Evolutionary conservation across 345 rosid species (phyloP), one percentile per base, ranked within the genome.

Genomic region (Euphorbia pulcherrima): DNA sequence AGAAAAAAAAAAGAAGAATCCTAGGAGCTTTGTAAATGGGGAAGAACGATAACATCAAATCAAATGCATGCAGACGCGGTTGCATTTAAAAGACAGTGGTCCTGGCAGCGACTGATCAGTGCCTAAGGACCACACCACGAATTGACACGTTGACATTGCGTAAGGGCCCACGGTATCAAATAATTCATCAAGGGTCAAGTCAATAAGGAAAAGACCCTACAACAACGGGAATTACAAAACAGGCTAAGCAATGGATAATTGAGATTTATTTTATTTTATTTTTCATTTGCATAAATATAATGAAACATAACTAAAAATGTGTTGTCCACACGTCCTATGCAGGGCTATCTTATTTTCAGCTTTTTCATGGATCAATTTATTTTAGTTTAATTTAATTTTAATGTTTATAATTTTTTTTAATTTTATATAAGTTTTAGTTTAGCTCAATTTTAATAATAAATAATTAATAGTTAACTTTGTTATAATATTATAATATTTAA

Each of bases 41-140:
- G 13, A 41, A 41, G 47, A 18, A 18, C 16, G n/a, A 10, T 12
- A 48, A 2, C 3, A 48, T 6, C 21, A 48, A 27, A 21, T 52
- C 11, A 0, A 52, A 20, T n/a, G n/a, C n/a, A n/a, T n/a, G 35
- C 5, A 60, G 46, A 60, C 64, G 64, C 35, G 21, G 44, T 18
- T 2, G 56, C 64, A 58, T 68, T 57, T 17, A 58, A 41, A 41
- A 24, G 41, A 27, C 0, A 26, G 26, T 30, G 56, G 71, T 57
- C 64, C 64, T 40, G 8, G 46, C 39, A 58, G 71, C 8, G 54
- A 57, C 64, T 68, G 7, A 23, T 68, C 64, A 30, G 1, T 4
- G 0, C 27, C 5, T 5, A n/a, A 20, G 69, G 60, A 53, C 60
- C 61, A 53, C 26, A 20, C 2, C 10, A 13, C 0, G 2, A 0